Conservation (phyloP, 164 flowering plant species). For the Amborella trichopoda region DNA sequence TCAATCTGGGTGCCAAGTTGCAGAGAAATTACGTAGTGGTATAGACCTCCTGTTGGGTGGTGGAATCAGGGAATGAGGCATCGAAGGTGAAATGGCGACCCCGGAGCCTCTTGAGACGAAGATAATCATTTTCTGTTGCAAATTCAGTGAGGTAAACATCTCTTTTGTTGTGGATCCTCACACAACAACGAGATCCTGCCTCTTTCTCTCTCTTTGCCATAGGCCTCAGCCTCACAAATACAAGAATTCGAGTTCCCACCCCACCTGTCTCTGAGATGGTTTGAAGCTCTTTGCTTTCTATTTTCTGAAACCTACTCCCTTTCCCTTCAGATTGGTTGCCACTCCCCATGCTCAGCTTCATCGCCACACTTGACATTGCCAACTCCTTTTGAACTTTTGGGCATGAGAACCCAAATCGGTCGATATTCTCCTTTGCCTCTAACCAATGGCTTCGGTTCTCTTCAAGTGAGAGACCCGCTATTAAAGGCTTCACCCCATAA, state of each 20-base stretch:
- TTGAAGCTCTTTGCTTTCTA: conserved; percentile 16
- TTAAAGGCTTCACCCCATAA: not conserved
- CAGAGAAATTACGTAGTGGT: conserved; percentile 57
- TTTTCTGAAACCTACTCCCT: conserved; percentile 4
- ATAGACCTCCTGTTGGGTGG: conserved; percentile 75
- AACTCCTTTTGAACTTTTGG: conserved; percentile 17
- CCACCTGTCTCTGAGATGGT: conserved; percentile 18
- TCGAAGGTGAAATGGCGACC: conserved; percentile 88
- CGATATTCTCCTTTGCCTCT: conserved; percentile 50
- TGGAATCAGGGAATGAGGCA: conserved; percentile 66
- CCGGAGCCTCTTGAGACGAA: conserved; percentile 72
- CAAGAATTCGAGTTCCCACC: conserved; percentile 53
- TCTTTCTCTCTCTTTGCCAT: conserved; percentile 83
- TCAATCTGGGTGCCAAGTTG: too few species aligned
- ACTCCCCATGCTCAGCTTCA: conserved; percentile 59
- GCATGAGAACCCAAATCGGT: conserved; percentile 35
- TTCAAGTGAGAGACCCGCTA: not conserved
- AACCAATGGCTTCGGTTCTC: not conserved
- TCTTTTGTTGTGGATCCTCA: conserved; percentile 49
- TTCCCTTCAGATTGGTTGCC: conserved; percentile 17
- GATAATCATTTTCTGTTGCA: conserved; percentile 69
- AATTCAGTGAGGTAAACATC: conserved; percentile 77
- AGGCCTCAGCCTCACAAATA: conserved; percentile 88
- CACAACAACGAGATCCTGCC: conserved; percentile 58
- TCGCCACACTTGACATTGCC: conserved; percentile 19